phyloP scores from a whole-genome alignment of 2,329 filamentous ascomycete species.

The Stagonosporopsis vannaccii region DNA sequence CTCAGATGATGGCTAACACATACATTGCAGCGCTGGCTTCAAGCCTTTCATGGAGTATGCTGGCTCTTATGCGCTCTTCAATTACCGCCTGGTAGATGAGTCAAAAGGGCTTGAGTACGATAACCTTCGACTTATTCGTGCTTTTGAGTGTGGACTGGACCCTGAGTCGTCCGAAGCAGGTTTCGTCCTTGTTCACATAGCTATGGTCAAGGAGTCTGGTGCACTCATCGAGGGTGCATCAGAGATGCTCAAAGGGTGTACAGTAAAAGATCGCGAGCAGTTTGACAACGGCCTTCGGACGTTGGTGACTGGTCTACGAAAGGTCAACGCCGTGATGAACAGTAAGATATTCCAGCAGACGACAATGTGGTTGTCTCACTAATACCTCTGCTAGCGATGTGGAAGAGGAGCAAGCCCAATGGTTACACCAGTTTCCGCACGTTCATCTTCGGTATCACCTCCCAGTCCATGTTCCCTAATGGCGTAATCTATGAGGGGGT shows the following conservation, averaged over 20 bases:
- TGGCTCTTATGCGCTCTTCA: slow-evolving; percentile 68
- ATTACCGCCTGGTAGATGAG: slow-evolving; percentile 67
- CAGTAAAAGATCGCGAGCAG: slow-evolving; percentile 54
- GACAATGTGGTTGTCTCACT: neutral
- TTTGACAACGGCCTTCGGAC: slow-evolving; percentile 64
- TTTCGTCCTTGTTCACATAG: slow-evolving; percentile 94
- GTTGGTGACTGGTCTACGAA: slow-evolving; percentile 68
- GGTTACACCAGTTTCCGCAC: slow-evolving; percentile 88
- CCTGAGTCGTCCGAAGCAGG: slow-evolving; percentile 88
- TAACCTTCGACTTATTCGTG: slow-evolving; percentile 83
- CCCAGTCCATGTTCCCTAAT: slow-evolving; percentile 91
- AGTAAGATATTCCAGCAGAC: slow-evolving; percentile 51
- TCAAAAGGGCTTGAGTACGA: slow-evolving; percentile 62
- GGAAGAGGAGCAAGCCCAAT: slow-evolving; percentile 82
- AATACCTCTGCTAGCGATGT: slow-evolving; percentile 69
- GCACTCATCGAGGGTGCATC: slow-evolving; percentile 77
- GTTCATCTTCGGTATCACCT: slow-evolving; percentile 96
- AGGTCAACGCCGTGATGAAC: slow-evolving; percentile 83
- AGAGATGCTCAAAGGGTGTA: slow-evolving; percentile 66
- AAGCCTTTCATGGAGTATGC: slow-evolving; percentile 92
- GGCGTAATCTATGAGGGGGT: slow-evolving; percentile 90
- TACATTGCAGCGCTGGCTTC: slow-evolving; percentile 66
- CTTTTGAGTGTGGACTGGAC: slow-evolving; percentile 89
- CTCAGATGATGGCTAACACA: neutral
- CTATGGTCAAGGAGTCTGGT: slow-evolving; percentile 90